phyloP scores from a whole-genome alignment of 768 basidiomycete species.

The Kwoniella bestiolae region DNA sequence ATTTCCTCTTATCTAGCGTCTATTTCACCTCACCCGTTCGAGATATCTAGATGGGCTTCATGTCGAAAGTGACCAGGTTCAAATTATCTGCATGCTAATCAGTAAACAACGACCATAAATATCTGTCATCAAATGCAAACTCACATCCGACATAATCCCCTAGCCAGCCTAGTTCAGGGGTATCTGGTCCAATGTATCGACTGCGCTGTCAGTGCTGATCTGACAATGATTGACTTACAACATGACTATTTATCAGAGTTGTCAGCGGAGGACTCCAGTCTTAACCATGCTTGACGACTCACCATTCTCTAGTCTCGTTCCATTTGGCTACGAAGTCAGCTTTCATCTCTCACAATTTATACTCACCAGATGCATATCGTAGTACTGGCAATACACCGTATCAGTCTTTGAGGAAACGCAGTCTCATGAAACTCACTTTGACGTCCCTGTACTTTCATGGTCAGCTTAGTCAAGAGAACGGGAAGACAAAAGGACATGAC shows the following conservation, averaged over 20 bases:
- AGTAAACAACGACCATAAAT: no score
- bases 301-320: conserved; percentile 15
- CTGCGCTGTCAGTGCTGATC: background rate
- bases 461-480: background rate
- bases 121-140: no score
- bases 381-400: background rate
- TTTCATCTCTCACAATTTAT: background rate
- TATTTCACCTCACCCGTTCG: background rate
- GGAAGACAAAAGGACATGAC: background rate
- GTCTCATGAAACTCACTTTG: background rate
- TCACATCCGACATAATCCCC: conserved; percentile 23
- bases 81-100: conserved; percentile 10
- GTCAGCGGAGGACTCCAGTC: conserved; percentile 1
- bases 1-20: background rate
- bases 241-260: conserved; percentile 5
- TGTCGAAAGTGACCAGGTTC: conserved; percentile 26
- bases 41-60: conserved; percentile 11
- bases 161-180: conserved; percentile 18
- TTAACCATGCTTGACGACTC: background rate
- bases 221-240: conserved; percentile 4
- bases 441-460: conserved; percentile 12
- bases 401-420: background rate
- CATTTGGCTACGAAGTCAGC: conserved; percentile 18
- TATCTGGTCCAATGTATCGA: conserved; percentile 18
- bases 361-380: conserved; percentile 24